Evolutionary conservation across 1,139 yeast genomes (phyloP).

Genomic region (Meyerozyma athensensis): DNA sequence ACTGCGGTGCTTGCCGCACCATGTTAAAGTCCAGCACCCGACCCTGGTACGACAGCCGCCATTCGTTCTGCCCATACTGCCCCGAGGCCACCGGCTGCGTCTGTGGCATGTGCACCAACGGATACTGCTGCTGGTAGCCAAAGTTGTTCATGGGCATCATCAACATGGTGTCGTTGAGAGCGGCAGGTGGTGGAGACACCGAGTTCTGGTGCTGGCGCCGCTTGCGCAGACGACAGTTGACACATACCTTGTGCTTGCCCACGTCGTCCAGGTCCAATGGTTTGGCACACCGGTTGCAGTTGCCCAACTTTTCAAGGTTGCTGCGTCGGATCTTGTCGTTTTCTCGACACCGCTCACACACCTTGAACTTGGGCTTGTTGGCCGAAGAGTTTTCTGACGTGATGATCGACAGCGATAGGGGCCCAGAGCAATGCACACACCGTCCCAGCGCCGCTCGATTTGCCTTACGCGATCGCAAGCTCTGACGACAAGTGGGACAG

Average conservation of each 20-base stretch:
- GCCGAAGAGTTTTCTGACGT: conserved; percentile 17
- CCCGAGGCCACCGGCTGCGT: background rate
- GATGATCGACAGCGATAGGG: conserved; percentile 43
- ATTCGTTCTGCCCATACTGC: background rate
- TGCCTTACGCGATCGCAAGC: conserved; percentile 51
- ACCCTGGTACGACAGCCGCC: conserved; percentile 3
- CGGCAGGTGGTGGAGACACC: conserved; percentile 2
- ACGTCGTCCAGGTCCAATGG: conserved; percentile 40
- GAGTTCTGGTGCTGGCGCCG: conserved; percentile 27
- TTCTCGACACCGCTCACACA: conserved; percentile 58
- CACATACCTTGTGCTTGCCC: conserved; percentile 54
- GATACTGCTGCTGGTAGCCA: conserved; percentile 1
- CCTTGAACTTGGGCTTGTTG: conserved; percentile 41
- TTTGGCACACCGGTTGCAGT: conserved; percentile 59
- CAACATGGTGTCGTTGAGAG: conserved; percentile 1
- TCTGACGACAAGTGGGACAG: conserved; percentile 56
- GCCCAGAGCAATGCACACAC: conserved; percentile 67
- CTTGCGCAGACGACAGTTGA: conserved; percentile 48
- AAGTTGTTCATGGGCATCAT: conserved; percentile 2
- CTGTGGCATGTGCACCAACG: background rate
- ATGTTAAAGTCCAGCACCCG: conserved; percentile 3
- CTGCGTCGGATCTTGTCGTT: conserved; percentile 56
- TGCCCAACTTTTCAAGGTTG: conserved; percentile 51
- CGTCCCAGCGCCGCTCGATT: conserved; percentile 57
- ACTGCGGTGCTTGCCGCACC: conserved; percentile 3